Percentiles rank a stretch among this genome's conserved stretches.
Evolutionary conservation across 2,329 filamentous ascomycete genomes (phyloP).

Genomic region (Rhinocladiella similis): DNA sequence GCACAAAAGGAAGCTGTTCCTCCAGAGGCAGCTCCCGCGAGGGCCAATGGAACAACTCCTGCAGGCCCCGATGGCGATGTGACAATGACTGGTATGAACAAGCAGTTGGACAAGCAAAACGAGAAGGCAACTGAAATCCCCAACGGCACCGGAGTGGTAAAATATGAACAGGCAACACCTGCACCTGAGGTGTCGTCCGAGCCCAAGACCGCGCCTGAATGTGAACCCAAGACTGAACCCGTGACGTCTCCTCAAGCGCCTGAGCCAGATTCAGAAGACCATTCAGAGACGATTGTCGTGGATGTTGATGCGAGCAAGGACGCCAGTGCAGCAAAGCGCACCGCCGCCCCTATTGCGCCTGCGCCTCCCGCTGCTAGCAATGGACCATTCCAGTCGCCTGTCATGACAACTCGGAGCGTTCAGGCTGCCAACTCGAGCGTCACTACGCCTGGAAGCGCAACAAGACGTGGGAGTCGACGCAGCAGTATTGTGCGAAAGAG

Average conservation of each 20-base stretch:
- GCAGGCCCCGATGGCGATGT: not conserved
- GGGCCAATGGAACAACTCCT: too few relatives aligned
- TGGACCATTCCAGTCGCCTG: constrained; percentile 17
- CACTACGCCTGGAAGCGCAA: constrained; percentile 15
- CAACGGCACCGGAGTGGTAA: not conserved
- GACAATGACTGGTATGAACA: not conserved
- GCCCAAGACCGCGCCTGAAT: not conserved
- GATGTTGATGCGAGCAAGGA: constrained; percentile 15
- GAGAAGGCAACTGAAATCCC: not conserved
- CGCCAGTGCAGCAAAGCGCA: not conserved
- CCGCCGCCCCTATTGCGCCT: not conserved
- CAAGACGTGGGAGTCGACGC: constrained; percentile 17
- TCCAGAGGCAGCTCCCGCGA: too few relatives aligned
- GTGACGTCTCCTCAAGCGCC: not conserved
- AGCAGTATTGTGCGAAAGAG: constrained; percentile 16
- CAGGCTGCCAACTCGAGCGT: not conserved
- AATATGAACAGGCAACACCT: not conserved
- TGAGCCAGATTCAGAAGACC: constrained; percentile 5
- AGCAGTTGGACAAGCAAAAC: not conserved
- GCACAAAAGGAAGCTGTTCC: not conserved
- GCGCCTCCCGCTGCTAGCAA: not conserved
- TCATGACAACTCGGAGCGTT: constrained; percentile 18
- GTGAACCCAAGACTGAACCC: not conserved
- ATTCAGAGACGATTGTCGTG: constrained; percentile 17
- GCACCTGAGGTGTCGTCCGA: not conserved